Evolutionary conservation across 73 alveolate genomes (phyloP), one percentile per base, ranked within the genome.

Genomic region (Durusdinium trenchii): DNA sequence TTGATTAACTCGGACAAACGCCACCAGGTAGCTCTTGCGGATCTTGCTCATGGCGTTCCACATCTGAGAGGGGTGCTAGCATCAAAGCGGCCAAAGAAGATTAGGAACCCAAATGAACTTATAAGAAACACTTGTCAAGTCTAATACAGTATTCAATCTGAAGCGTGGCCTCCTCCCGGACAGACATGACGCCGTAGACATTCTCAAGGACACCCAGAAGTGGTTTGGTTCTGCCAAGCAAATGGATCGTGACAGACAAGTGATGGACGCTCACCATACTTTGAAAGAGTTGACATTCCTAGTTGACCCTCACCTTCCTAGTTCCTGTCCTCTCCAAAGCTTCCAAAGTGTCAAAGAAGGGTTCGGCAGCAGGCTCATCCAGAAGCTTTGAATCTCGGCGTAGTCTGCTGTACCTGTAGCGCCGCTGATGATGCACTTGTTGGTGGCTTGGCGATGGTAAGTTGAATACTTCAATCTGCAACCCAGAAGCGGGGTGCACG

Each of bases 321-420:
- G 87, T 20, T 61, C 87, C 76, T 62, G 76, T 62, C 83, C 83
- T 71, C 48, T 71, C 50, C 83, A 71, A 46, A 28, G 83, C 83
- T 5, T 28, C 83, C 32, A 71, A 5, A 7, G 50, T 35, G 48
- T n/a, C 50, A 46, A 46, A 71, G 38, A 71, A 71, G 50, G 50
- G 48, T 30, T 36, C 26, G 7, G 83, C 83, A 35, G 83, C 83
- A 35, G 83, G 50, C 50, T 71, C 83, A 32, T 71, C 83, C 46
- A 71, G 5, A 30, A 71, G 38, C 36, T 36, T 28, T 46, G 83
- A 71, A 5, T n/a, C 28, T 48, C 5, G 50, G 3, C 83, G 46
- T 3, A 71, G 50, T 20, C 28, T 23, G 48, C 50, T 32, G 48
- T 6, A 71, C 83, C 83, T 71, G 26, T 4, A 62, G 76, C 18